phyloP scores from a whole-genome alignment of 768 basidiomycete genomes.

The Rhodotorula kratochvilovae region DNA sequence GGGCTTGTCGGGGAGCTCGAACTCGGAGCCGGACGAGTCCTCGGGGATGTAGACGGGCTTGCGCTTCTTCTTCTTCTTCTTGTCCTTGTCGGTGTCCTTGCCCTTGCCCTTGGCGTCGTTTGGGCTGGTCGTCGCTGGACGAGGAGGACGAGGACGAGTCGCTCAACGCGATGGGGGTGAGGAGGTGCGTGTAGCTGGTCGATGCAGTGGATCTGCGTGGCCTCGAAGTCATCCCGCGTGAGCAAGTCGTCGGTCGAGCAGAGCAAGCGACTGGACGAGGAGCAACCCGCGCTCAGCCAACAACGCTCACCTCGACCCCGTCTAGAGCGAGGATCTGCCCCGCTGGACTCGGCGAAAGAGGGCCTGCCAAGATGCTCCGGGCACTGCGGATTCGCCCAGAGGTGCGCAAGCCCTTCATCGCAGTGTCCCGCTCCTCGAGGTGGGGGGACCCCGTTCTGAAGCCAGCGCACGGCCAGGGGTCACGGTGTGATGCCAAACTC shows the following conservation, averaged over 20 bases:
- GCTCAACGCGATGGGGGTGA: background rate
- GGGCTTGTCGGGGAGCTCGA: background rate
- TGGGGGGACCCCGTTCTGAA: no score
- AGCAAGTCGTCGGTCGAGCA: background rate
- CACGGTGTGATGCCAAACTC: no score
- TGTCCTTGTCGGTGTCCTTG: background rate
- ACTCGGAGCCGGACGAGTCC: conserved; percentile 2
- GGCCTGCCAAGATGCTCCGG: no score
- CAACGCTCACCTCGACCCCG: no score
- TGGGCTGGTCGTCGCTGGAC: background rate
- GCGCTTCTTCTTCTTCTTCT: background rate
- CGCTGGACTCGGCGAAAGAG: no score
- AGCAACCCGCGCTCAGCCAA: background rate
- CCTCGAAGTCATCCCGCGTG: background rate
- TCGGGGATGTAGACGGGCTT: conserved; percentile 12
- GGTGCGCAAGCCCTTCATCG: no score
- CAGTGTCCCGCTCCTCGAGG: no score
- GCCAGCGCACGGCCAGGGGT: no score
- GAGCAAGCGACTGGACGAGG: background rate
- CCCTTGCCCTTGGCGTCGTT: no score
- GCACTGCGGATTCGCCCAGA: no score
- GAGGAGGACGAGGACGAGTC: background rate
- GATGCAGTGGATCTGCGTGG: background rate
- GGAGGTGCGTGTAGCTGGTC: background rate
- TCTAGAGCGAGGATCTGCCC: no score